phyloP scores from a whole-genome alignment of 768 basidiomycete genomes.

The Boletus subcaerulescens region DNA sequence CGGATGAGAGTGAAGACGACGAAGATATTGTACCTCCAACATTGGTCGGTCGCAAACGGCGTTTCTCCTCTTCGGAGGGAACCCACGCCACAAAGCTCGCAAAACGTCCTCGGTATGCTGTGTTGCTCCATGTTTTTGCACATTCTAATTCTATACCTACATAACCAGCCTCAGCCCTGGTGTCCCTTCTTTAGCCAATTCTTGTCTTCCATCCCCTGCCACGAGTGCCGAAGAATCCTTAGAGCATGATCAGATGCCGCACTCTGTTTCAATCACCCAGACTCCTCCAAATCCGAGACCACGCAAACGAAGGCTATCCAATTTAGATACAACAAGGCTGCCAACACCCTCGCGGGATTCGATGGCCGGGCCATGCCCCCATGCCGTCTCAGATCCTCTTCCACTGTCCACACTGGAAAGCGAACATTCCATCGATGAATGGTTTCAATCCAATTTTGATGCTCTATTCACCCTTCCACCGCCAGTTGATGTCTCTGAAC shows the following conservation, averaged over 20 bases:
- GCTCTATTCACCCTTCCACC: conserved; percentile 23
- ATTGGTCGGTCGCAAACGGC: conserved; percentile 17
- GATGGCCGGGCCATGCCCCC: conserved; percentile 14
- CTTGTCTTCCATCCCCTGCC: background rate
- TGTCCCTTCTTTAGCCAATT: background rate
- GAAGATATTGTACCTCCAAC: conserved; percentile 6
- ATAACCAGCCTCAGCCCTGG: background rate
- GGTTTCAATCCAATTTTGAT: conserved; percentile 31
- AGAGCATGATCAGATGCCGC: background rate
- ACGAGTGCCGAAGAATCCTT: background rate
- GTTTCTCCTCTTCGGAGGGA: background rate
- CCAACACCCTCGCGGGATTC: conserved; percentile 30
- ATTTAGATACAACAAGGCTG: conserved; percentile 14
- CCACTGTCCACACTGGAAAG: conserved; percentile 14
- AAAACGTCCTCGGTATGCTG: conserved; percentile 13
- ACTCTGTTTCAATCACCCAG: background rate
- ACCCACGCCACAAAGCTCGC: background rate
- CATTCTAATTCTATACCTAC: background rate
- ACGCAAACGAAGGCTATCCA: conserved; percentile 38
- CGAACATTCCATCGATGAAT: conserved; percentile 30
- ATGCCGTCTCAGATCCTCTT: conserved; percentile 32
- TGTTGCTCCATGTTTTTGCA: background rate
- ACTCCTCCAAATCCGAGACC: background rate
- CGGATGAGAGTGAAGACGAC: conserved; percentile 14
- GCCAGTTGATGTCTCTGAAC: conserved; percentile 16